Evolutionary conservation across 1,284 basidiomycete genomes (phyloP), one percentile per base, ranked within the genome.

Genomic region (Xerocomus nothofagi): DNA sequence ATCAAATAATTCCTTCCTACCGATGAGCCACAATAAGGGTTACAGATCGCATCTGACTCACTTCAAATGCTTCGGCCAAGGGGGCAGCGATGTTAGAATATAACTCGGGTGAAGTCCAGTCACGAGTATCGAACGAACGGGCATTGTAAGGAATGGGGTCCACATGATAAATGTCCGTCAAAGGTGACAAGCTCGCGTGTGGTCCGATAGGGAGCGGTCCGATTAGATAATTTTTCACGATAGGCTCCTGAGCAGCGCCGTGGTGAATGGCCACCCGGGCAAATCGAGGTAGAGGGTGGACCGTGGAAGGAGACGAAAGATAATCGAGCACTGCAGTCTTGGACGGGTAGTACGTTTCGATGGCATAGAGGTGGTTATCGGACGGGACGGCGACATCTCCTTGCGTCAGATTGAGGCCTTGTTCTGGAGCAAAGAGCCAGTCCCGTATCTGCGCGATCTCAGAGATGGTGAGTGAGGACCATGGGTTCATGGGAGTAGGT

Each of bases 151-250:
- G 78, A 43, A 82, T 76, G 1, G 71, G 66, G 15, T 71, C 66
- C 18, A 73, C 68, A 55, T 81, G 75, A 60, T 81, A 79, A 32
- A 81, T 78, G 30, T 77, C 75, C n/a, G 64, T 76, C 43, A 78
- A 64, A 18, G 66, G 62, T 14, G 62, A 60, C 46, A 78, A 66
- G 18, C 32, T 59, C 10, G 77, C 78, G 30, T 64, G 54, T 11
- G 54, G 37, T 29, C 67, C 60, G 18, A 77, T 63, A 1, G 81
- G 81, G 11, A 84, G 68, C 1, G 81, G 82, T 0, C 81, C 82
- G 24, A 84, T 74, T 8, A 81, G 68, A 57, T 81, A 81, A 55
- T 81, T 77, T 54, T 68, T 71, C 20, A 82, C 71, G 10, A 69
- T 58, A 10, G 81, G 80, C 3, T 66, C 66, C 5, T 54, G 47